Conservation (phyloP, 1,139 yeast genomes). For the Yamadazyma blattariae region DNA sequence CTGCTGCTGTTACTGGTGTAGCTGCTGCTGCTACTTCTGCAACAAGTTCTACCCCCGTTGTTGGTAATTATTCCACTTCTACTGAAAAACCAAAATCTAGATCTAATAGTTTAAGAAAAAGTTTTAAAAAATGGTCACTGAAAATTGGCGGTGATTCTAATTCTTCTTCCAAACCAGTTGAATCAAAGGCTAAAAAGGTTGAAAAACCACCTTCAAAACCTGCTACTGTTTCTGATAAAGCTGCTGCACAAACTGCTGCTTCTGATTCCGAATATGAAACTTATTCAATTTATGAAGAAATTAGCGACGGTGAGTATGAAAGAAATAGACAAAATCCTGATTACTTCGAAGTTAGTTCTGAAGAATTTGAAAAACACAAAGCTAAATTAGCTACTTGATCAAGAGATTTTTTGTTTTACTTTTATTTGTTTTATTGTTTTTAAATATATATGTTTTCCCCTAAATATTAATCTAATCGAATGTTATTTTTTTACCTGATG, state of each 20-base stretch:
- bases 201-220: constrained; percentile 5
- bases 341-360: constrained; percentile 44
- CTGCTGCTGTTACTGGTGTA: constrained; percentile 10
- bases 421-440: constrained; percentile 1
- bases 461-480: constrained; percentile 38
- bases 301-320: constrained; percentile 47
- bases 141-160: constrained; percentile 8
- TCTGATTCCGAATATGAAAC: constrained; percentile 28
- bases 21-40: constrained; percentile 8
- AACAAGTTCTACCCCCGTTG: neutral
- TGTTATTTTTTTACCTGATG: constrained; percentile 83
- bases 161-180: constrained; percentile 8
- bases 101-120: constrained; percentile 11
- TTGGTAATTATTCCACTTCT: neutral
- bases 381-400: constrained; percentile 6
- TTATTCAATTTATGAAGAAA: constrained; percentile 50
- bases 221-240: neutral
- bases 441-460: constrained; percentile 4
- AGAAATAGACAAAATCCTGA: constrained; percentile 45
- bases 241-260: constrained; percentile 6
- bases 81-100: constrained; percentile 1
- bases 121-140: constrained; percentile 8
- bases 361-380: constrained; percentile 31
- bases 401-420: neutral
- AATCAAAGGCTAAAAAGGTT: neutral